Evolutionary conservation across 345 rosid species (phyloP), one percentile per base, ranked within the genome.

Genomic region (Eucalyptus pauciflora): DNA sequence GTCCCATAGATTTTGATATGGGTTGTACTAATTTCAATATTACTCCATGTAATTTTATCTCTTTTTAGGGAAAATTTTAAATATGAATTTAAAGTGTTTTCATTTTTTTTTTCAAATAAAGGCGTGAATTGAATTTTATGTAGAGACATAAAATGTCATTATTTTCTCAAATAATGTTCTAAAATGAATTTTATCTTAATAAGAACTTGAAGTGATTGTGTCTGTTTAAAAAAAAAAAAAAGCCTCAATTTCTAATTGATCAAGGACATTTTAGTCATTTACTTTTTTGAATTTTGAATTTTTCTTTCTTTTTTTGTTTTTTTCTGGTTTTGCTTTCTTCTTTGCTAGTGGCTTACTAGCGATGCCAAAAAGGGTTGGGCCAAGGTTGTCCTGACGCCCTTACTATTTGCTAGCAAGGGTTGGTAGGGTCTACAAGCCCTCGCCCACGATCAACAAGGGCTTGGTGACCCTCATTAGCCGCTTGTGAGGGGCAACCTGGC

Each of bases 381-480:
- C 4, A 7, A 52, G 0, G 56, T 18, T 0, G 0, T 4, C 10
- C 0, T 1, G 3, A 4, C 0, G 0, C 10, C 10, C 0, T 1
- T 18, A 4, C 0, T 52, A 0, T 52, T 0, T 0, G 0, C 58
- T 52, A 52, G 4, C 8, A 20, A 20, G 58, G 58, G 58, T 0
- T 3, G 2, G 25, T 20, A 52, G 1, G 25, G 58, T 10, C 10
- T 52, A 8, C 0, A 0, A 20, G 25, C 25, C 58, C 25, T 52
- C 0, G 2, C 10, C 5, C 58, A 52, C 0, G 1, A 7, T 52
- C 4, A 2, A 20, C 0, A 20, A 18, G 24, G 58, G 10, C 58
- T 52, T 20, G 58, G 10, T 52, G 58, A 52, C 2, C 10, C 4
- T 8, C 4, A 52, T 52, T 0, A 1, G 1, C 25, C 0, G 0